Base-by-base conservation (phyloP, 805 yeast species). In the Jamesozyma jinghongensis region DNA sequence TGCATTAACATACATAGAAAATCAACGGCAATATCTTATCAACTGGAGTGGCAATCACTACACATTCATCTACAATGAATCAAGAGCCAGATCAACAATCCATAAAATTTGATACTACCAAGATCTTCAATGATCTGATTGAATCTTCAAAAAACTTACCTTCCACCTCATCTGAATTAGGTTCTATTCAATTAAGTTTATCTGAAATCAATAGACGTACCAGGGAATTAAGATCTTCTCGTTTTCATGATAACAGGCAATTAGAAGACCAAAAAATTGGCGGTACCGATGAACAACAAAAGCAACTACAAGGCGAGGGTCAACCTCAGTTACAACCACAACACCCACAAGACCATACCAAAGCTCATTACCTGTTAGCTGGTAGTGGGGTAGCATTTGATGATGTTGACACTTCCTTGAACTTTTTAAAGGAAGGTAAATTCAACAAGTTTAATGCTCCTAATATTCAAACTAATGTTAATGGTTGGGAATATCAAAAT, bases 301-400 rank as follows among this genome's bases (percentile, higher is more conserved):
- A n/a, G 18, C 18, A 27, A 53, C 8, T 22, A 7, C 28, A 10
- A 18, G 19, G 25, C 1, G 27, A 22, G 11, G 27, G 26, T n/a
- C 25, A 16, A 31, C 29, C 31, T n/a, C 5, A 26, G 3, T 19
- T 16, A 19, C 25, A 37, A 20, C 29, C 8, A 14, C 34, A 30
- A n/a, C n/a, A 5, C 3, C 25, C 14, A 18, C 32, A 14, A 4
- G 60, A 65, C 33, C 69, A 68, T 53, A 80, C 86, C 2, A 80
- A 78, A 52, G 92, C 85, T 2, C 97, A 92, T 56, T 92, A 92
- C 59, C 66, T 92, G 31, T 67, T 90, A 34, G 95, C 96, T 5
- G 84, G 88, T 1, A 81, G 90, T 54, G 97, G 97, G 1, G 74
- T 87, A 39, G 78, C 85, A 32, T 80, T 90, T 38, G 95, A 85